Percentiles rank a stretch among this genome's conserved stretches.
phyloP scores from a whole-genome alignment of 2,329 filamentous ascomycete genomes.

The Aspergillus neoniger region DNA sequence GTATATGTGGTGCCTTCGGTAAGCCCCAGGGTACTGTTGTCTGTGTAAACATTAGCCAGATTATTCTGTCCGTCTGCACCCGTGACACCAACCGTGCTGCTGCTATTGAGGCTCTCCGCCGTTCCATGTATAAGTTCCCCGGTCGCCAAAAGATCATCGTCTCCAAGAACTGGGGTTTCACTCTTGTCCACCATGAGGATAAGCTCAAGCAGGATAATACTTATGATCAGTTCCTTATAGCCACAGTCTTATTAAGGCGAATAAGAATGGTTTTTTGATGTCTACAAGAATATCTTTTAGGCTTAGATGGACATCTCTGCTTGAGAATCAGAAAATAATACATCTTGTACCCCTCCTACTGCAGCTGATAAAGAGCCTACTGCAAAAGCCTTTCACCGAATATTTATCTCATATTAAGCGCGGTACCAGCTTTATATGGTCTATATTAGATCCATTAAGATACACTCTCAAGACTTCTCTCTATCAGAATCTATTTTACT shows the following conservation, averaged over 20 bases:
- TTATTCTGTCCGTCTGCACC: conserved; percentile 95
- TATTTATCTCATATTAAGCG: too few species aligned
- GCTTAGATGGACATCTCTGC: conserved; percentile 48
- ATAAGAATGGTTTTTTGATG: conserved; percentile 95
- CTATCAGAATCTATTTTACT: too few species aligned
- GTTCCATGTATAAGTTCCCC: conserved; percentile 99
- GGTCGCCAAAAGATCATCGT: conserved; percentile 99
- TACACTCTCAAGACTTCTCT: too few species aligned
- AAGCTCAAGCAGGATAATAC: conserved; percentile 96
- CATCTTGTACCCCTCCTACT: too few species aligned
- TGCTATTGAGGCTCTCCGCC: conserved; percentile 97
- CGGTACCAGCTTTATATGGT: too few species aligned
- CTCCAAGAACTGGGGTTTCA: conserved; percentile 99
- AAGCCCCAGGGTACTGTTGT: conserved; percentile 99
- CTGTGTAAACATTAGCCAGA: conserved; percentile 99
- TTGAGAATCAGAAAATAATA: too few species aligned
- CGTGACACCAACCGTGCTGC: conserved; percentile 89
- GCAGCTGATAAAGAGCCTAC: too few species aligned
- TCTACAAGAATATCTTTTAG: conserved; percentile 58
- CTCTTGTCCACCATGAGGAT: conserved; percentile 93
- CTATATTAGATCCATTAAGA: too few species aligned
- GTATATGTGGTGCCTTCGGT: conserved; percentile 99
- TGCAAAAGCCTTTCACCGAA: too few species aligned
- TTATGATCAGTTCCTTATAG: conserved; percentile 99
- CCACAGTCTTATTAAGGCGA: conserved; percentile 80